These are phyloP conservation scores for Sungouiella blattae DNA, from an alignment of 805 yeast genomes.

Conservation along the genomic window DNA sequence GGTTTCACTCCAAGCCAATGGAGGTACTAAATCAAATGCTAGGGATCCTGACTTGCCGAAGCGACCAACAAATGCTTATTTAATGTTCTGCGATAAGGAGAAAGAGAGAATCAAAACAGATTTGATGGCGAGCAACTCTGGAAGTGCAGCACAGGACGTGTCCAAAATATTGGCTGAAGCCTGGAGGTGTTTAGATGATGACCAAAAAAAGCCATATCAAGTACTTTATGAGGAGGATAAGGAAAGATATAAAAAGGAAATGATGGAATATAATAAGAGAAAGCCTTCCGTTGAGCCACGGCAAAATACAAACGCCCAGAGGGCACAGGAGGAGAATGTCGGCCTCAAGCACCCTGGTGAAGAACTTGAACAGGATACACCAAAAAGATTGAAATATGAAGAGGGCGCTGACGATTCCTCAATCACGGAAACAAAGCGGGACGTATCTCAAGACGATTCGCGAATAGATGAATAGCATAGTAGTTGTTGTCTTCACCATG, in stretches of 20 bases:
- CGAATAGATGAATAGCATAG: too few species aligned
- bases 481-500: too few species aligned
- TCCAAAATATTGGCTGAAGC: constrained; percentile 79
- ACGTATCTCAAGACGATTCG: too few species aligned
- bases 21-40: constrained; percentile 31
- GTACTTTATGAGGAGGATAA: constrained; percentile 76
- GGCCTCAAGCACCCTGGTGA: too few species aligned
- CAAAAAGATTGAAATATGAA: too few species aligned
- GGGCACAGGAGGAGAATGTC: too few species aligned
- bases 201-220: constrained; percentile 68
- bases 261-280: constrained; percentile 36
- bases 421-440: too few species aligned
- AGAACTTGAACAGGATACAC: too few species aligned
- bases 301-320: too few species aligned
- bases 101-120: constrained; percentile 66
- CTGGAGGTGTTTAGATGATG: constrained; percentile 74
- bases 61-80: constrained; percentile 86
- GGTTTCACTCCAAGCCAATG: constrained; percentile 16
- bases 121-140: constrained; percentile 50
- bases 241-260: constrained; percentile 68
- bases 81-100: constrained; percentile 82
- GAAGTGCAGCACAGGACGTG: constrained; percentile 50
- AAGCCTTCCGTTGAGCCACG: too few species aligned
- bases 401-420: too few species aligned
- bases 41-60: constrained; percentile 86